Base-by-base conservation (phyloP, 768 basidiomycete genomes). In the Tylopilus felleus region DNA sequence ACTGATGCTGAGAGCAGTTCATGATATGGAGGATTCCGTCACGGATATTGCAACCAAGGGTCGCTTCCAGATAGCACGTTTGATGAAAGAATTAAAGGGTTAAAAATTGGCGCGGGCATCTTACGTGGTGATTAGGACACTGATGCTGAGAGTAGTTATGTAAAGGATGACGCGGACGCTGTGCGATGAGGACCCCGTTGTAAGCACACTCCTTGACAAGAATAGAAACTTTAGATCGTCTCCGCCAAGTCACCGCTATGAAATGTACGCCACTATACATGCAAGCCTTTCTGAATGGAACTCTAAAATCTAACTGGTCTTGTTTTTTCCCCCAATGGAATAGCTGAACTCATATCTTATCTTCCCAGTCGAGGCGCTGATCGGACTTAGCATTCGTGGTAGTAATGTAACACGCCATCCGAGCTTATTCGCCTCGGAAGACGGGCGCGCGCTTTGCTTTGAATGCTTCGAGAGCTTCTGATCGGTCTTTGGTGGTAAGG, bases 381-480 rank as follows among this genome's bases (percentile, higher is more conserved):
- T 40, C 39, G 10, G 21, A 13, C 10, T 9, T 40, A 5, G 21
- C 5, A 19, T 10, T 21, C 21, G n/a, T 38, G 16, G 39, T 44
- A 47, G n/a, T 46, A 35, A 7, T n/a, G 38, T 19, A 9, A 8
- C 9, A 40, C n/a, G 9, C 22, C 38, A 50, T 35, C 21, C 29
- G 27, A 39, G 52, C 44, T 35, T 72, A 94, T 77, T 91, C 86
- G 16, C 93, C 93, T 65, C 76, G 84, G 72, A 94, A 96, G 29
- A 84, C 69, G 0, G 93, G 90, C 12, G 72, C 71, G 39, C 93
- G 76, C 69, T 94, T 95, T 71, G 90, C 88, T 62, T 79, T 84
- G 74, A 96, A 97, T 14, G 94, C 94, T 49, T 82, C 72, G 36
- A 97, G 74, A 4, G 93, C 94, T 71, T 98, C 94, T 7, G 78